These are phyloP conservation scores for Aphanomyces cochlioides DNA, from an alignment of 352 stramenopile genomes.

Conservation along the genomic window DNA sequence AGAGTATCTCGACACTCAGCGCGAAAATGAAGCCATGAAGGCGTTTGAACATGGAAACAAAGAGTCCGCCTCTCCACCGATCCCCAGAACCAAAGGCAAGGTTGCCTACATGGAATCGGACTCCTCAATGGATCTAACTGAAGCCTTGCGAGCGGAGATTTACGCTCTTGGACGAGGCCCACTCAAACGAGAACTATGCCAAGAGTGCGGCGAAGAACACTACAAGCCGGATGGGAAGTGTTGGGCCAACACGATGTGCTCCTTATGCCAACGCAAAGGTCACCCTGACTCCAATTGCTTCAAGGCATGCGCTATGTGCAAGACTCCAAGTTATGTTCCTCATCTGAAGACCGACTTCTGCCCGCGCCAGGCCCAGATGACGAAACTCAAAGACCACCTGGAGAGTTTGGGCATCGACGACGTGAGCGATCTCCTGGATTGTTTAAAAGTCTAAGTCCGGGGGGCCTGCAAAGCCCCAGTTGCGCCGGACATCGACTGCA, in stretches of 20 bases:
- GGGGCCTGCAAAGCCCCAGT: background rate
- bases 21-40: too few species aligned
- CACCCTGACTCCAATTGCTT: background rate
- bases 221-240: background rate
- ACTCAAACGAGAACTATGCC: background rate
- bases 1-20: too few species aligned
- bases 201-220: background rate
- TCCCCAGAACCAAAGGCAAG: too few species aligned
- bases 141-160: background rate
- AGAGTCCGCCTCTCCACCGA: too few species aligned
- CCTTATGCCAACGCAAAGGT: background rate
- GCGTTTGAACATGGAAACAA: too few species aligned
- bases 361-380: background rate
- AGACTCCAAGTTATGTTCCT: background rate
- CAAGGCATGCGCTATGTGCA: background rate
- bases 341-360: too few species aligned
- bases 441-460: slow-evolving; percentile 2
- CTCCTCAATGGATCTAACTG: too few species aligned
- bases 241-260: background rate
- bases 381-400: background rate
- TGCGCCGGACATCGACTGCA: background rate
- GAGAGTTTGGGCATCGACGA: background rate
- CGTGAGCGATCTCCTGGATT: background rate
- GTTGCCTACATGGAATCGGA: too few species aligned
- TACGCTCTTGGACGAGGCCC: background rate